Base-by-base conservation (phyloP, 331 rosid species). In the Malus hybrid region DNA sequence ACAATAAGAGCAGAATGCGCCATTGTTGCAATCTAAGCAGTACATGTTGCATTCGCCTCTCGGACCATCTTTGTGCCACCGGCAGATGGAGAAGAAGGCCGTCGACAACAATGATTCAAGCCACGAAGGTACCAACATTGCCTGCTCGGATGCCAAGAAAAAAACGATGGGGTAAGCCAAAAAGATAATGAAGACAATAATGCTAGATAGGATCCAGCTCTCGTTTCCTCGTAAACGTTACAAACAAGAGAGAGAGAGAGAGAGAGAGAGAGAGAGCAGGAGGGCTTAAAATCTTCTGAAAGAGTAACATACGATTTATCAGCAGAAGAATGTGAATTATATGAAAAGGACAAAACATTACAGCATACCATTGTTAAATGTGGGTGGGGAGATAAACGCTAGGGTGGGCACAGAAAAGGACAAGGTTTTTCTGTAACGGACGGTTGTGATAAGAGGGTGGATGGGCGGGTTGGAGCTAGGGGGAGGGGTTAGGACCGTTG, bases 21-120 rank as follows among this genome's bases (percentile, higher is more conserved):
- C 78, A 48, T 71, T 65, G 14, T 67, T 65, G 79, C 98, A 93
- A 67, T 89, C 90, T 7, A 93, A 84, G 63, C 98, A 93, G 32
- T 71, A 93, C 93, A 90, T 84, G 85, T 93, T 93, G 85, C 98
- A 86, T 65, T 93, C 98, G 69, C 83, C 86, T 69, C 91, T 77
- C 16, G 91, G 81, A 13, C 85, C 63, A 34, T 86, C 82, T 71
- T 73, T 73, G 65, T 91, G 97, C 4, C 75, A 11, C 54, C 81
- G 36, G 76, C 96, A 91, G 27, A 74, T 36, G 4, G 84, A 70
- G 89, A 91, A 91, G 85, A 91, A 89, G 71, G 86, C 62, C 28
- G 91, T 81, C 1, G 86, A 80, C 24, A 93, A 32, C 19, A 93
- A 75, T 18, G 74, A 73, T 73, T 91, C 97, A 12, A 93, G 81